phyloP scores from a whole-genome alignment of 176 grass and related monocot genomes.

The Hsuehochloa calcarea region DNA sequence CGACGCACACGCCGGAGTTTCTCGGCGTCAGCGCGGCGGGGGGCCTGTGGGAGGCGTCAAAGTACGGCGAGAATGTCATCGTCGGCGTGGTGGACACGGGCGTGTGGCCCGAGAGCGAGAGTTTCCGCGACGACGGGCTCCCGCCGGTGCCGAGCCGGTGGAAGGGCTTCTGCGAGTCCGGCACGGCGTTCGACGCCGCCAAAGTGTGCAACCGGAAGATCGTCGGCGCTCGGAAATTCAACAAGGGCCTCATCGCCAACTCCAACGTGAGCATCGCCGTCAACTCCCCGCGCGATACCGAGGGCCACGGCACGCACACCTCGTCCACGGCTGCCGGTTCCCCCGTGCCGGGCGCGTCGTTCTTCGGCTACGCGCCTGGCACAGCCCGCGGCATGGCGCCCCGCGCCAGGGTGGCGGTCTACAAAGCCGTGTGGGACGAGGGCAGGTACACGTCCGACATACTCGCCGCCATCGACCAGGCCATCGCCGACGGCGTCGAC shows the following conservation, averaged over 20 bases:
- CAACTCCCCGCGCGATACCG: conserved; percentile 63
- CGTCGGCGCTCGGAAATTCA: conserved; percentile 75
- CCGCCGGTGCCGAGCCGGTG: conserved; percentile 48
- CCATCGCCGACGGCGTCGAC: conserved; percentile 80
- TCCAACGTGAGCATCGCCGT: conserved; percentile 43
- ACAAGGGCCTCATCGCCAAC: conserved; percentile 45
- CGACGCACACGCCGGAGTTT: conserved; percentile 79
- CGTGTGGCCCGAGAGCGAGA: conserved; percentile 85
- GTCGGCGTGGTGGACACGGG: conserved; percentile 73
- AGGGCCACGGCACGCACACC: conserved; percentile 84
- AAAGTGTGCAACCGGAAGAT: conserved; percentile 78
- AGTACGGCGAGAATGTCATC: conserved; percentile 65
- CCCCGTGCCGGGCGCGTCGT: conserved; percentile 32
- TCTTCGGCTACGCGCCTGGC: conserved; percentile 65
- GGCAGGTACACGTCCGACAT: conserved; percentile 57
- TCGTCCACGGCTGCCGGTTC: conserved; percentile 65
- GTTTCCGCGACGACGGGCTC: conserved; percentile 62
- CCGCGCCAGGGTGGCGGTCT: conserved; percentile 61
- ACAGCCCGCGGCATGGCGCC: conserved; percentile 67
- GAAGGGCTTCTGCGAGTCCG: conserved; percentile 66
- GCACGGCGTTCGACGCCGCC: conserved; percentile 47
- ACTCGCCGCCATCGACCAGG: conserved; percentile 68
- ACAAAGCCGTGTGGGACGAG: conserved; percentile 68
- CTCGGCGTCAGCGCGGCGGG: conserved; percentile 40
- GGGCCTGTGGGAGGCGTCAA: conserved; percentile 37